Percentiles rank a stretch among this genome's conserved stretches.
Evolutionary conservation across 352 stramenopile species (phyloP).

Genomic region (Pythium oligandrum): DNA sequence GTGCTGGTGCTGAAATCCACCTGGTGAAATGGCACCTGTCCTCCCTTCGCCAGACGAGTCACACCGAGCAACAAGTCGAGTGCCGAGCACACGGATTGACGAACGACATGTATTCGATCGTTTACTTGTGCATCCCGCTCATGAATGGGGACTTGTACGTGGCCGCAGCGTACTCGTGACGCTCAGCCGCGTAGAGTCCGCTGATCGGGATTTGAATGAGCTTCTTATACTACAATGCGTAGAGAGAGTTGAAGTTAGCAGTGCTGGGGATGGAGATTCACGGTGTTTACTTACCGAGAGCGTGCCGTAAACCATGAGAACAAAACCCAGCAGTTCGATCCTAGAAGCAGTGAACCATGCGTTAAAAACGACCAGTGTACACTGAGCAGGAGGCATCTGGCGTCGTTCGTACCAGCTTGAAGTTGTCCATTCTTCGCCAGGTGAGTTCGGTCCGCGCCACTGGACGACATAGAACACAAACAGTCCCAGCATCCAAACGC

Average conservation of each 20-base stretch:
- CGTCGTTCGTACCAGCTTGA: slow-evolving; percentile 49
- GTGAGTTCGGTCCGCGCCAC: slow-evolving; percentile 52
- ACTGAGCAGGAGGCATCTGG: too few species aligned
- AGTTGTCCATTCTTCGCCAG: slow-evolving; percentile 64
- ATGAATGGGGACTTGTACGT: slow-evolving; percentile 75
- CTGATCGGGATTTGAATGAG: slow-evolving; percentile 45
- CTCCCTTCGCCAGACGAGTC: too few species aligned
- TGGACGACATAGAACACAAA: slow-evolving; percentile 79
- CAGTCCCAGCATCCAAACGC: slow-evolving; percentile 70
- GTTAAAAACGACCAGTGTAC: too few species aligned
- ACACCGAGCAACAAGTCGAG: too few species aligned
- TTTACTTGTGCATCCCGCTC: slow-evolving; percentile 68
- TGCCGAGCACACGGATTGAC: too few species aligned
- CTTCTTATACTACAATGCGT: slow-evolving; percentile 69
- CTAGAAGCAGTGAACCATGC: slow-evolving; percentile 10
- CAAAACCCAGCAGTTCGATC: slow-evolving; percentile 69
- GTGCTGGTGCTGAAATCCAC: too few species aligned
- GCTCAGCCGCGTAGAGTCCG: slow-evolving; percentile 47
- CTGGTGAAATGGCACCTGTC: too few species aligned
- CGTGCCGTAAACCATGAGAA: slow-evolving; percentile 77
- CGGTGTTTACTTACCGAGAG: slow-evolving; percentile 42
- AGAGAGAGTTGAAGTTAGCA: neutral
- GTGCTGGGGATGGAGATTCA: too few species aligned
- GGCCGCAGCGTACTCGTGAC: slow-evolving; percentile 27
- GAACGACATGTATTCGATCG: neutral